phyloP scores from a whole-genome alignment of 2,329 filamentous ascomycete species.

The Fusarium ambrosium region DNA sequence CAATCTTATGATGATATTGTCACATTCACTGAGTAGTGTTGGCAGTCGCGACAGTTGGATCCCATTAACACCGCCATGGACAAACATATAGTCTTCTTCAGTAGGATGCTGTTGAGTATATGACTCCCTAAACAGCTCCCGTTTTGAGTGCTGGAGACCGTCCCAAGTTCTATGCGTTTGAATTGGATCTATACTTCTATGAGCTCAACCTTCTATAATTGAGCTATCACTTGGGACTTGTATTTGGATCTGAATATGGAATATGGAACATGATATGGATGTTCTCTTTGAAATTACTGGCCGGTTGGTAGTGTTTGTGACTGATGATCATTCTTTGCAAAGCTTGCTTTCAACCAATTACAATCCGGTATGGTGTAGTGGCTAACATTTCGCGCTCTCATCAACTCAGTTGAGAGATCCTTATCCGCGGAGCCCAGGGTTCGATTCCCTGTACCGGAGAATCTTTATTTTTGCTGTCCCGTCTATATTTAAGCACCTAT shows the following conservation, averaged over 20 bases:
- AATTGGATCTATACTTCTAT: neutral
- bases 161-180: neutral
- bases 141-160: neutral
- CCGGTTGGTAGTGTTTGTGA: fast-evolving
- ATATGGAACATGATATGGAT: no score
- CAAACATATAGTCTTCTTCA: no score
- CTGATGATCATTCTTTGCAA: neutral
- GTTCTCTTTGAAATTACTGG: no score
- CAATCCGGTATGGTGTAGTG: constrained; percentile 39
- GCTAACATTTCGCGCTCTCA: constrained; percentile 49
- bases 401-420: neutral
- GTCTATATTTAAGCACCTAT: neutral
- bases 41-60: no score
- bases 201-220: no score
- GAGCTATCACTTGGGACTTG: no score
- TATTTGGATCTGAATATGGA: no score
- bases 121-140: neutral
- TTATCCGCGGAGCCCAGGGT: neutral
- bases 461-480: neutral
- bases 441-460: constrained; percentile 1
- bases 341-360: neutral
- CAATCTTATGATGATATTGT: no score
- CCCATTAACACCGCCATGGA: no score
- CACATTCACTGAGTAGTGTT: no score
- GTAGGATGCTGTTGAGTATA: neutral